Evolutionary conservation across 441 rosid species (phyloP), one percentile per base, ranked within the genome.

Genomic region (Adansonia madagascariensis): DNA sequence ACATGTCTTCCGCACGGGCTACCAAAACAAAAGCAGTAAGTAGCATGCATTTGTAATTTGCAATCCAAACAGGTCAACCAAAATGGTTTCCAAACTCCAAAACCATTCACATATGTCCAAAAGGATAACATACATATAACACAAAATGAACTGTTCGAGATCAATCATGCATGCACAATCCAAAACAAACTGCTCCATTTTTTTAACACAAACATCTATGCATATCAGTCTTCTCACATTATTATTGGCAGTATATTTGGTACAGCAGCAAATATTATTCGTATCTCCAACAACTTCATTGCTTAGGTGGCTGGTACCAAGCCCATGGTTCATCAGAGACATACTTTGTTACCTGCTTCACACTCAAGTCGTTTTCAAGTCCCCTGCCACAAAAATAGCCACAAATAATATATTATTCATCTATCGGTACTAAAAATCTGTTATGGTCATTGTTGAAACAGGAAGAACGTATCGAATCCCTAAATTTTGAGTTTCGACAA

Each of bases 271-370:
- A 50, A 49, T 69, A 14, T 24, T 69, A 27, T 52, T 70, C 52
- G 59, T 44, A 43, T 66, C 18, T 9, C 72, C 55, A 67, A 15
- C 4, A 53, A 71, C 61, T 71, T 52, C 60, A 52, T n/a, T 52
- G 61, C 49, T 71, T 52, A 10, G 98, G 99, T 83, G 97, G 65
- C 72, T 84, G 84, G 78, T 94, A 94, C 99, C 97, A 95, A 63
- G 94, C 97, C 98, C 98, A 94, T 69, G 91, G 97, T 46, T 96
- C 98, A 76, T 84, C 79, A 0, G 98, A 90, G 78, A 85, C 85
- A 76, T 94, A 94, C 67, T 81, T 91, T 20, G 98, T 95, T 46
- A 94, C 94, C 86, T 95, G 99, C 89, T 95, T 95, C 86, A 94
- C 98, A 49, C 73, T 87, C 84, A 94, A 55, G 90, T 92, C 94